Evolutionary conservation across 768 basidiomycete genomes (phyloP).

Genomic region (Lyophyllum shimeji): DNA sequence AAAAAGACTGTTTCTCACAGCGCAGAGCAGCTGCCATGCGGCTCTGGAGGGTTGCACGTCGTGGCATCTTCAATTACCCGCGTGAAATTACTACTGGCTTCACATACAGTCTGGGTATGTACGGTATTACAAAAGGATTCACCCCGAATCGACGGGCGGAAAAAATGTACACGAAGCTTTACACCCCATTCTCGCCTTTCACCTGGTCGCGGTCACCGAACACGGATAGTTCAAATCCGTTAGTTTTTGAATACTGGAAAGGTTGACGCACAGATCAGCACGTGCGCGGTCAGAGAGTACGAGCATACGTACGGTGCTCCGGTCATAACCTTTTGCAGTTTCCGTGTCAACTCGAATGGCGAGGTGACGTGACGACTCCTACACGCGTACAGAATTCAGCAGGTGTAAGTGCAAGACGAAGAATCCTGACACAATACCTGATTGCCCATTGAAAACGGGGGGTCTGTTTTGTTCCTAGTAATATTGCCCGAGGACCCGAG

Average conservation of each 20-base stretch:
- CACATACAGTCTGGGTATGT: background rate
- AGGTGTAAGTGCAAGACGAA: background rate
- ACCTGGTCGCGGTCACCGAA: conserved; percentile 3
- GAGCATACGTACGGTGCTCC: conserved; percentile 2
- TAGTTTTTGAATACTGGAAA: conserved; percentile 1
- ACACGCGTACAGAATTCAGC: background rate
- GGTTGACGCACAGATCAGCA: background rate
- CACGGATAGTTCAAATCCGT: conserved; percentile 8
- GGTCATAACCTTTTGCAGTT: conserved; percentile 5
- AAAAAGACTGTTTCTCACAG: no score
- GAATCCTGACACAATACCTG: conserved; percentile 2
- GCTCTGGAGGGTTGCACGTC: no score
- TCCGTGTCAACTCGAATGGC: conserved; percentile 13
- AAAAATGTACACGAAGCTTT: background rate
- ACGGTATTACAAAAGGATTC: background rate
- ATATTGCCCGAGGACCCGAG: background rate
- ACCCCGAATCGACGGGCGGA: background rate
- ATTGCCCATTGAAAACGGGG: background rate
- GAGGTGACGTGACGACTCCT: conserved; percentile 10
- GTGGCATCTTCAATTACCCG: no score
- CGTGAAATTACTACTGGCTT: no score
- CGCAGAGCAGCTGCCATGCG: no score
- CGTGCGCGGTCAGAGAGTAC: background rate
- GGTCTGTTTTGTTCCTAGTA: conserved; percentile 8
- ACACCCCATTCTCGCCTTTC: conserved; percentile 3